Evolutionary conservation across 495 filamentous ascomycete species (phyloP).

Genomic region (Bombardia bombarda): DNA sequence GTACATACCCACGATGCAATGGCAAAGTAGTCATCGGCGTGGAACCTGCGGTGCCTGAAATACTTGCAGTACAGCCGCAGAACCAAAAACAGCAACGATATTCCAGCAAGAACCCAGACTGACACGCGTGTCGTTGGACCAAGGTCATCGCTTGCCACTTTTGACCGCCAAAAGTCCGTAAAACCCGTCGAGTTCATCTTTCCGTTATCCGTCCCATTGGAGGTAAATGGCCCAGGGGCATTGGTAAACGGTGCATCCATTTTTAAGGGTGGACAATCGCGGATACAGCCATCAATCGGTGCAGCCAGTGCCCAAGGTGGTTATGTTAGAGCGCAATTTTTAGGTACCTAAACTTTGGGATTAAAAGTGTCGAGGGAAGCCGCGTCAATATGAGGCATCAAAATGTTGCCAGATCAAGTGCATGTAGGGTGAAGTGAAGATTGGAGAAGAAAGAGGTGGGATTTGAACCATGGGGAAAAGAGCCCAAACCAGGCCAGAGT

Average conservation of each 20-base stretch:
- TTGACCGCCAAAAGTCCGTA: slow-evolving; percentile 1
- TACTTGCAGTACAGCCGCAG: slow-evolving; percentile 27
- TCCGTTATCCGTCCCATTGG: background rate
- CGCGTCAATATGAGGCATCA: too few species aligned
- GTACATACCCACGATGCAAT: slow-evolving; percentile 20
- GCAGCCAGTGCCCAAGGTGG: background rate
- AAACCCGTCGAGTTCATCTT: background rate
- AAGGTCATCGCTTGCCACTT: slow-evolving; percentile 7
- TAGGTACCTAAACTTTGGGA: background rate
- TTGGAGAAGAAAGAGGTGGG: background rate
- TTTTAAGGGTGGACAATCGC: background rate
- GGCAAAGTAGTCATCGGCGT: slow-evolving; percentile 18
- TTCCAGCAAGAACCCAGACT: slow-evolving; percentile 20
- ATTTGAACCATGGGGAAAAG: background rate
- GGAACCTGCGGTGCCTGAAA: slow-evolving; percentile 14
- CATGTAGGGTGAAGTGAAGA: too few species aligned
- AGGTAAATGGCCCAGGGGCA: background rate
- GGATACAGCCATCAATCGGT: background rate
- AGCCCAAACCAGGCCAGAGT: background rate
- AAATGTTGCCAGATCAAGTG: too few species aligned
- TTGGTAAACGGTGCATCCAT: background rate
- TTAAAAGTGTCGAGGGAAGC: background rate
- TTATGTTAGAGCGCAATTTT: background rate
- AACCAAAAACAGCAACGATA: slow-evolving; percentile 17
- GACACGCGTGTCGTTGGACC: slow-evolving; percentile 11